These are phyloP conservation scores for Mucor irregularis DNA, from an alignment of 371 early-diverging fungal species.

Conservation along the genomic window DNA sequence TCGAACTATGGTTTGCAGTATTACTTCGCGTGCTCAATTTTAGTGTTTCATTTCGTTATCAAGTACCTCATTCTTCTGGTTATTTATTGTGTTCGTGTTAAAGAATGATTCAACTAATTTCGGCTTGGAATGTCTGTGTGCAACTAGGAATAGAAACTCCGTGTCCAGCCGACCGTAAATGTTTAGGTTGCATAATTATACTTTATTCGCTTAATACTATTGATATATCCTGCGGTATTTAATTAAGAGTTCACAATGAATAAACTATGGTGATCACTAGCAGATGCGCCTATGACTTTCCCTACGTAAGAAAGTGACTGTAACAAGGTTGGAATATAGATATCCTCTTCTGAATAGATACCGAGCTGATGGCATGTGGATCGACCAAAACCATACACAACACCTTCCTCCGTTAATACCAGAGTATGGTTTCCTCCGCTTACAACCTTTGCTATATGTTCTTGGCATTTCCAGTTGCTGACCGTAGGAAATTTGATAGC, in stretches of 20 bases:
- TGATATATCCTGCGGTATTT: too few species aligned
- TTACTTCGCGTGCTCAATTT: too few species aligned
- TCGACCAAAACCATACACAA: background rate
- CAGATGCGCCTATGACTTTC: background rate
- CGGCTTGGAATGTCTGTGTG: too few species aligned
- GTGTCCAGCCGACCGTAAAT: background rate
- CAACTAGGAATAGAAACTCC: too few species aligned
- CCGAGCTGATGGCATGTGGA: background rate
- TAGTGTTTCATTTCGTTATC: too few species aligned
- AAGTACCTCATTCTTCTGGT: too few species aligned
- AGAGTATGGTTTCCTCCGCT: conserved; percentile 88
- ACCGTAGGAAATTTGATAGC: conserved; percentile 59
- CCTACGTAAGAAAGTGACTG: background rate
- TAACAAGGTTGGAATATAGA: background rate
- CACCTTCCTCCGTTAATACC: conserved; percentile 50
- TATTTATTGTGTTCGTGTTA: too few species aligned
- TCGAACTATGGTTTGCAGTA: too few species aligned
- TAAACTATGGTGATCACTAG: background rate
- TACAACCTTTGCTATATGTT: conserved; percentile 57
- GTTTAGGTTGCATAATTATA: background rate
- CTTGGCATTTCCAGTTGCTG: conserved; percentile 33
- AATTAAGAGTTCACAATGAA: too few species aligned
- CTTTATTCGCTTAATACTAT: too few species aligned
- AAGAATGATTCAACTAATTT: too few species aligned
- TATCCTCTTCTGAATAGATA: background rate